Evolutionary conservation across 768 basidiomycete species (phyloP).

Genomic region (Russula abietina): DNA sequence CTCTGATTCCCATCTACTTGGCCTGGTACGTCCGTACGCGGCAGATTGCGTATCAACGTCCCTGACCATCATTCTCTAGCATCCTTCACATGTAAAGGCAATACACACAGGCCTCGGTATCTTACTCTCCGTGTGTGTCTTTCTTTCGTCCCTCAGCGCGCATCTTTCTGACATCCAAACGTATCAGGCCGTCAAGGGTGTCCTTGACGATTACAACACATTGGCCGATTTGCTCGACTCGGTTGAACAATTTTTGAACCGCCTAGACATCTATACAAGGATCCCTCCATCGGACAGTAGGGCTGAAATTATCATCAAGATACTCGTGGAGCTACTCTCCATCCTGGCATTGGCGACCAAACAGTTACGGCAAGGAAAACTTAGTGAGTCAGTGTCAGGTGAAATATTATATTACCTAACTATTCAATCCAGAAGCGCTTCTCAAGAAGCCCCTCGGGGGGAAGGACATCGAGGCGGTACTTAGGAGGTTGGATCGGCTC

Average conservation of each 20-base stretch:
- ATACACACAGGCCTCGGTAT: neutral
- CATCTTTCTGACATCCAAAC: neutral
- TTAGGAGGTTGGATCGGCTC: neutral
- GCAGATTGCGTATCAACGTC: too few relatives aligned
- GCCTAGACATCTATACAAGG: neutral
- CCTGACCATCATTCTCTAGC: neutral
- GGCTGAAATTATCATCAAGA: neutral
- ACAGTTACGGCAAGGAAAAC: neutral
- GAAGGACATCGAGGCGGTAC: neutral
- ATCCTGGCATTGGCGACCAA: neutral
- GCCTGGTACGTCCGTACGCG: neutral
- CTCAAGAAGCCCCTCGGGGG: neutral
- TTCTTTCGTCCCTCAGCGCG: neutral
- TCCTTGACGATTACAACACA: neutral
- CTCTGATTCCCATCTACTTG: neutral
- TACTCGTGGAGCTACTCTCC: neutral
- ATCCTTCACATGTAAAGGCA: neutral
- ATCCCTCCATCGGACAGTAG: neutral
- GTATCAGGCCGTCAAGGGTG: neutral
- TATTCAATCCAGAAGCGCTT: neutral
- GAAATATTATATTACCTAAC: neutral
- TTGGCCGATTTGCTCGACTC: neutral
- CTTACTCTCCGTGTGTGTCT: neutral
- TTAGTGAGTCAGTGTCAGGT: neutral
- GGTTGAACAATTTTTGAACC: neutral